A percentile compares a stretch with the other conserved stretches of the same genome.
phyloP scores from a whole-genome alignment of 805 yeast species.

The Candida awuae region DNA sequence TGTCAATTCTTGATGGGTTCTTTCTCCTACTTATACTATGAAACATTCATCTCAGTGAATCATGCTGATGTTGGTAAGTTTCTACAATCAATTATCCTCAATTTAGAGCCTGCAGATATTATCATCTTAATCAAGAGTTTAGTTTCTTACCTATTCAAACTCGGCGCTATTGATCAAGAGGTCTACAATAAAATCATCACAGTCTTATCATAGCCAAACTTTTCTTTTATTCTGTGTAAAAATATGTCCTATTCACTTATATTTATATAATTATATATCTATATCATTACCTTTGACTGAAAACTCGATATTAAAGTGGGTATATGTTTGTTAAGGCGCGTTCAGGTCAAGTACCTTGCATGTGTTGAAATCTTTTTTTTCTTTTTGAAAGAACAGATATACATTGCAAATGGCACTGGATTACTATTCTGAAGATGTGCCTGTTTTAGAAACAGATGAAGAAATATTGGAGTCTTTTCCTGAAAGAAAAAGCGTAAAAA shows the following conservation, averaged over 20 bases:
- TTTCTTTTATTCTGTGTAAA: background rate
- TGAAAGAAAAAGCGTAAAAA: too few relatives aligned
- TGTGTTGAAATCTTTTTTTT: too few relatives aligned
- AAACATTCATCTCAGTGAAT: conserved; percentile 75
- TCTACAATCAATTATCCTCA: conserved; percentile 66
- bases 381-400: too few relatives aligned
- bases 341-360: too few relatives aligned
- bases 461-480: conserved; percentile 19
- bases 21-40: conserved; percentile 84
- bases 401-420: conserved; percentile 10
- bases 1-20: conserved; percentile 98
- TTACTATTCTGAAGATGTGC: conserved; percentile 23
- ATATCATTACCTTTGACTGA: too few relatives aligned
- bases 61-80: conserved; percentile 67
- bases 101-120: conserved; percentile 59
- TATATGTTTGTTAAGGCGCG: too few relatives aligned
- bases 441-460: conserved; percentile 13
- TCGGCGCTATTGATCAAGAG: conserved; percentile 33
- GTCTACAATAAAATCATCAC: conserved; percentile 27
- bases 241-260: background rate
- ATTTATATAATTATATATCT: too few relatives aligned
- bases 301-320: too few relatives aligned
- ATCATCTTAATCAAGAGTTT: conserved; percentile 53
- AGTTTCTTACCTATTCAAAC: conserved; percentile 42
- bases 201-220: background rate